Evolutionary conservation across 495 filamentous ascomycete genomes (phyloP), one percentile per base, ranked within the genome.

Genomic region (Physcia stellaris): DNA sequence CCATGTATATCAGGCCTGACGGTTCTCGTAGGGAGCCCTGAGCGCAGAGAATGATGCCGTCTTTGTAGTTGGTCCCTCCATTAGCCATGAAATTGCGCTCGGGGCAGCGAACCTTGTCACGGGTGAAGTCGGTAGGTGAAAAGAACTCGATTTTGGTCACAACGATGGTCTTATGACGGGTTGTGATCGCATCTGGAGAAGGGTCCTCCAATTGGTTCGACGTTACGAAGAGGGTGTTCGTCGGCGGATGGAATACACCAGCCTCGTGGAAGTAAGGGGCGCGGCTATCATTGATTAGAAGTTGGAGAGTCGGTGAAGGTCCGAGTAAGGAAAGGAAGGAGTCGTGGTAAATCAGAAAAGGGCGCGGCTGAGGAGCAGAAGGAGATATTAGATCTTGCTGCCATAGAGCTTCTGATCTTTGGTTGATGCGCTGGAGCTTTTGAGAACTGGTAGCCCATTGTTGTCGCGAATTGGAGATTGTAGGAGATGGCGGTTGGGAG

Each of bases 221-320:
- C 22, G 71, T 78, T 39, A 74, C 58, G 57, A 75, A 80, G 23
- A 80, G 59, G 11, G 56, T 58, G 35, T 67, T 61, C n/a, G 61
- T 58, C 0, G 40, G 39, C 13, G 47, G 48, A 36, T 64, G 55
- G 52, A 63, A 83, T 35, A 73, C 64, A 34, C 77, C 75, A 1
- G 69, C 71, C 56, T 74, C 68, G 55, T 76, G 68, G 53, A 80
- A 81, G 41, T 62, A 66, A 1, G 60, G 53, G 36, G 59, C 62
- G n/a, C 31, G 32, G 0, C 45, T 32, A 37, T 66, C 56, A 28
- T 61, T 51, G 6, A 52, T 42, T 2, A 61, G 47, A 32, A 58
- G 47, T 13, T 55, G 38, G 24, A 62, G 33, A 19, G 47, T 51
- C 10, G 61, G 61, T 4, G 38, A 34, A 13, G 47, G 32, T 28